Evolutionary conservation across 2,329 filamentous ascomycete species (phyloP), one percentile per base, ranked within the genome.

Genomic region (Diaporthe ilicicola): DNA sequence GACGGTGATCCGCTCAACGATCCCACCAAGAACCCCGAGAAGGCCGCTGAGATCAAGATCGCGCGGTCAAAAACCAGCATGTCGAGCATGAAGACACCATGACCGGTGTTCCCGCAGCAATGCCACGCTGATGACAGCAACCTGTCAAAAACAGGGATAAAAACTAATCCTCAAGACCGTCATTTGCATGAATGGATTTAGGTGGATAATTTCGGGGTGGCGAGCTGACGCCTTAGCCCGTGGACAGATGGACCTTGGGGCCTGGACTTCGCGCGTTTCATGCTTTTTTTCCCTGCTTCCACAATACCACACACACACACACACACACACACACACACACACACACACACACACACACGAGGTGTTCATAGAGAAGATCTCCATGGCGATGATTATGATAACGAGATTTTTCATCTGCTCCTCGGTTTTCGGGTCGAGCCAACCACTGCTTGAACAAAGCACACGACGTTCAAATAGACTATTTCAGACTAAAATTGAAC

Each of bases 1-100:
- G 84, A 85, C 73, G 83, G 83, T 32, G 83, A 84, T 69, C 77
- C 79, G 44, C 67, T 75, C 29, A 84, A 84, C 56, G 83, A 85
- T 74, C 82, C 83, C 10, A 84, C 82, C 19, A 79, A 81, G 75
- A 84, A 84, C 73, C 80, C 81, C 1, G 80, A 83, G 74, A 84
- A 83, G 77, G 76, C 75, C 42, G 80, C 79, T 12, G 72, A 74
- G 66, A 42, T 74, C 42, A 51, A 68, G 48, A 50, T 66, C 34
- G 68, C 68, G 9, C 56, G 71, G 66, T 56, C 51, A 19, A 71
- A 66, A 68, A 59, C 61, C 19, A 66, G 54, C n/a, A 32, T 46
- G 65, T 70, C 69, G 46, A 69, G 67, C 51, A 24, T 65, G 65
- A 66, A 55, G 56, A 48, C 65, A 29, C 29, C 59, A 37, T 64